A percentile compares a stretch with the other conserved stretches of the same genome.
These are phyloP conservation scores for Amanita muscaria DNA, from an alignment of 768 basidiomycete species.

Conservation along the genomic window DNA sequence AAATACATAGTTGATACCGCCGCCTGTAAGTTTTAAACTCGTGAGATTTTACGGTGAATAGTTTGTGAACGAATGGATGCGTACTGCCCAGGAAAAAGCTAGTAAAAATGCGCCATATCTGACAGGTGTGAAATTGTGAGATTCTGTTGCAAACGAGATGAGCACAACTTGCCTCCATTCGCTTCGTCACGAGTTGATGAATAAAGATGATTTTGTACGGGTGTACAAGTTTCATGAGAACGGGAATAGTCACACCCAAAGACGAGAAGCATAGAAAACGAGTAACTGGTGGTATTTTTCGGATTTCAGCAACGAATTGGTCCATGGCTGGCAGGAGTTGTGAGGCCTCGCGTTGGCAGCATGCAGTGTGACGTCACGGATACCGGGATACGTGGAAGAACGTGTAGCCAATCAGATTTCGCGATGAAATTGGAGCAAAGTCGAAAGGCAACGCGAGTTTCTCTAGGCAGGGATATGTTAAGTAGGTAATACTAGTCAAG, in stretches of 20 bases:
- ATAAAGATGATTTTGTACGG: constrained; percentile 49
- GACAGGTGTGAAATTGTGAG: not conserved
- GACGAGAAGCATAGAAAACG: constrained; percentile 58
- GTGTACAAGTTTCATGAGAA: constrained; percentile 44
- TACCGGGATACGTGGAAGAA: too few species aligned
- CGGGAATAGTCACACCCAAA: constrained; percentile 49
- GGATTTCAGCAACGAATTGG: constrained; percentile 48
- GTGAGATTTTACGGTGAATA: not conserved
- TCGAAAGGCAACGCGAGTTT: too few species aligned
- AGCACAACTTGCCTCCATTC: constrained; percentile 45
- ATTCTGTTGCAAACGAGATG: too few species aligned
- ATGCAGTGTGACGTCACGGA: not conserved
- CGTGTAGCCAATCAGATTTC: too few species aligned
- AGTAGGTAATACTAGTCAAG: too few species aligned
- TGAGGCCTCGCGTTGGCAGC: not conserved
- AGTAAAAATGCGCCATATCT: constrained; percentile 70
- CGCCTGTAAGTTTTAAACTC: constrained; percentile 19
- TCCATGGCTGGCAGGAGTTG: constrained; percentile 26
- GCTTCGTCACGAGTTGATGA: constrained; percentile 30
- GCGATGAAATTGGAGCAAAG: too few species aligned
- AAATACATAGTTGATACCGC: constrained; percentile 51
- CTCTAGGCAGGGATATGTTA: too few species aligned
- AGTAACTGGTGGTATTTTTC: constrained; percentile 80
- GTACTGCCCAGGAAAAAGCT: constrained; percentile 67
- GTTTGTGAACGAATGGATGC: constrained; percentile 10